Conservation (phyloP, 2,329 filamentous ascomycete species). For the Microascus cirrosus region DNA sequence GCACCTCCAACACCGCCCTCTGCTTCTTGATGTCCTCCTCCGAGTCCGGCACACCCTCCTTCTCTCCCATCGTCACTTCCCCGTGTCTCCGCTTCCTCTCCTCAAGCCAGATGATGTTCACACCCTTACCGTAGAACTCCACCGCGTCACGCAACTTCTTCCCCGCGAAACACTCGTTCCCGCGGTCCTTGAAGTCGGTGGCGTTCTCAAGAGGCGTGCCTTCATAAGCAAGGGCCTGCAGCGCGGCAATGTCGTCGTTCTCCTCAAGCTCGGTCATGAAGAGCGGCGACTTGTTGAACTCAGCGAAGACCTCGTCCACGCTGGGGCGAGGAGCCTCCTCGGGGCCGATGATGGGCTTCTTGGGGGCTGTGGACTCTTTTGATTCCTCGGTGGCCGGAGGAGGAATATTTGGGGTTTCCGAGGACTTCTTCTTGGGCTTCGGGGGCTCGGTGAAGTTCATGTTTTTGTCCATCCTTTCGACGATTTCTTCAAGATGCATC, state of each 20-base stretch:
- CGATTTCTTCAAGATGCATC: conserved; percentile 21
- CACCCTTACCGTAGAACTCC: conserved; percentile 86
- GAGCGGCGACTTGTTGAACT: conserved; percentile 57
- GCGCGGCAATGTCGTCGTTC: conserved; percentile 73
- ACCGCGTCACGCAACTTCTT: conserved; percentile 72
- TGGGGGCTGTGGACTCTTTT: conserved; percentile 21
- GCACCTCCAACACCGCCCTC: conserved; percentile 57
- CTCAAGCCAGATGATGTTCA: conserved; percentile 57
- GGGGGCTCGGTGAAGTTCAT: conserved; percentile 10
- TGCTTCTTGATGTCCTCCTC: conserved; percentile 52
- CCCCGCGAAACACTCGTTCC: conserved; percentile 74
- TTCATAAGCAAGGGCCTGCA: conserved; percentile 86
- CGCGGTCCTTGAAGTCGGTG: conserved; percentile 76
- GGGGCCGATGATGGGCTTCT: conserved; percentile 40
- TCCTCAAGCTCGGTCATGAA: conserved; percentile 95
- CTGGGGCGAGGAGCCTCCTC: conserved; percentile 25
- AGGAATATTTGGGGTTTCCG: background rate
- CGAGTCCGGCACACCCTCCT: conserved; percentile 10
- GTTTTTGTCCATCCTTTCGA: conserved; percentile 25
- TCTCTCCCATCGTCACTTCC: conserved; percentile 13
- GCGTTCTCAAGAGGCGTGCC: conserved; percentile 78
- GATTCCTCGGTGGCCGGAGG: background rate
- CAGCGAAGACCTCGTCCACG: conserved; percentile 42
- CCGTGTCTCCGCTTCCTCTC: conserved; percentile 40
- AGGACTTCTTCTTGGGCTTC: background rate